Base-by-base conservation (phyloP, 768 basidiomycete genomes). In the Rhodotorula babjevae region DNA sequence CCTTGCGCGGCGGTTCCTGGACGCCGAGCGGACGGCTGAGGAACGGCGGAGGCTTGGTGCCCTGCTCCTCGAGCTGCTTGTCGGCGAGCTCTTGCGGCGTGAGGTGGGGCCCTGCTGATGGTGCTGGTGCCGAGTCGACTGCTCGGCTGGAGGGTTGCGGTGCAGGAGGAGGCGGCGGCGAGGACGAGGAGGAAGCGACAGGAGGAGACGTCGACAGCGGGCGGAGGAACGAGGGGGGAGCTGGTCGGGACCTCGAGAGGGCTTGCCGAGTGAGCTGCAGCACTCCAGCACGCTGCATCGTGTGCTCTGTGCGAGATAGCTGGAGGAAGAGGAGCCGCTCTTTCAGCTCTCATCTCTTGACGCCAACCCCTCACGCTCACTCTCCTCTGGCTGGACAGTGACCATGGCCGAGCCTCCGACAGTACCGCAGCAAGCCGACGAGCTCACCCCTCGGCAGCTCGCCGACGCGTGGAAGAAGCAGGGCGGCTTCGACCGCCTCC, bases 11-110 rank as follows among this genome's bases (percentile, higher is more conserved):
- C 33, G 84, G 83, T 67, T 89, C 86, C 55, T 82, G 81, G 49
- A 93, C 85, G n/a, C 93, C 93, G 18, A 94, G 82, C 16, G 93
- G 91, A 31, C 90, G 82, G 11, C 78, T 68, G 15, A 82, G 75
- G 53, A 73, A 74, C 11, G 79, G 78, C 27, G 79, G 67, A 0
- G 73, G 65, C 21, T 62, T 53, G 14, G 75, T 73, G 49, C 70
- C 55, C 19, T 60, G 61, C 55, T 74, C 68, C 49, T 71, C 71
- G 57, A 64, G 40, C 25, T 49, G 52, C 36, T 72, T 71, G 33
- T 70, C 63, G 15, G 66, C 69, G 3, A 19, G 53, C 19, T 75
- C 74, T 14, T 63, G 64, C 18, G 74, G 61, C 2, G 74, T 75
- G 44, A 75, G 56, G 70, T 75, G 74, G 15, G 61, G 42, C n/a